A percentile compares a stretch with the other conserved stretches of the same genome.
Conservation (phyloP, 345 rosid genomes). For the Salix dunnii region DNA sequence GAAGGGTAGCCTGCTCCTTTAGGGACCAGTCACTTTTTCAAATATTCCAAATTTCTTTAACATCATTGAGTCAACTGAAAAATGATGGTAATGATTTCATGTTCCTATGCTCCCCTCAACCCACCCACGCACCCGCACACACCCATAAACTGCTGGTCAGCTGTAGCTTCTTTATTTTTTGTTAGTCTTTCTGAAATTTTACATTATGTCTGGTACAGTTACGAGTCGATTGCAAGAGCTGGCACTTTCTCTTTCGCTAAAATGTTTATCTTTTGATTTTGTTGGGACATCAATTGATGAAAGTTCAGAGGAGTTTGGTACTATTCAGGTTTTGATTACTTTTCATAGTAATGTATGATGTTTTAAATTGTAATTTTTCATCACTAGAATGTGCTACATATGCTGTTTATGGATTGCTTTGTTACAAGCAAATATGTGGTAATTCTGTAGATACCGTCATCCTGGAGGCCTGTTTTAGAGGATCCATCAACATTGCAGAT, state of each 20-base stretch:
- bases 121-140: background rate
- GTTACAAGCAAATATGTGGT: constrained; percentile 11
- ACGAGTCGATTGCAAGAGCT: constrained; percentile 77
- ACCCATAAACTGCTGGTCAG: background rate
- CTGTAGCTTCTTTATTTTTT: background rate
- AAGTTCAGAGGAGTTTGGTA: constrained; percentile 98
- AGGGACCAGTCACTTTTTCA: constrained; percentile 93
- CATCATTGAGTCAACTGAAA: constrained; percentile 83
- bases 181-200: constrained; percentile 15
- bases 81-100: constrained; percentile 62
- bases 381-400: constrained; percentile 3
- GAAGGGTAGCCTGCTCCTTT: constrained; percentile 87
- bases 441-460: constrained; percentile 65
- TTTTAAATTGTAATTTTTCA: background rate
- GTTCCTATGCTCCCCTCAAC: background rate
- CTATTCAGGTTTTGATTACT: constrained; percentile 69
- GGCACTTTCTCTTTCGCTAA: constrained; percentile 92
- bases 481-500: constrained; percentile 89
- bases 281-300: constrained; percentile 97
- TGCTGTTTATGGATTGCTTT: constrained; percentile 1
- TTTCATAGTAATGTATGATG: background rate
- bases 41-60: constrained; percentile 85
- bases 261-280: constrained; percentile 96
- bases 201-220: constrained; percentile 41
- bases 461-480: constrained; percentile 89